These are phyloP conservation scores for Hibiscus syriacus DNA, from an alignment of 345 rosid species.

Conservation along the genomic window DNA sequence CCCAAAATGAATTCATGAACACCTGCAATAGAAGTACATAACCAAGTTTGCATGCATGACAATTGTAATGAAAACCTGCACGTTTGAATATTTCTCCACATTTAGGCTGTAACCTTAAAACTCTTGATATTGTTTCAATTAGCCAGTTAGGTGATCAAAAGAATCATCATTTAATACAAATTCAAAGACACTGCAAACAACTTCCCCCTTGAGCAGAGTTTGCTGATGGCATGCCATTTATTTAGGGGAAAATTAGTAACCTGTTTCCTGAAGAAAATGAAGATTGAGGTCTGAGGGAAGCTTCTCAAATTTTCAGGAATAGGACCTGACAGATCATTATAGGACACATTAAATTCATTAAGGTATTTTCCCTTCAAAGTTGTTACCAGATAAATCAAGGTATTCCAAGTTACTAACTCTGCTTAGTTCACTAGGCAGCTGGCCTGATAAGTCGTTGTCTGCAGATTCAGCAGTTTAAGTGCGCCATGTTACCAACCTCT, in stretches of 20 bases:
- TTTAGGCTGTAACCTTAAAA: too few relatives aligned
- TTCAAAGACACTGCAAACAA: too few relatives aligned
- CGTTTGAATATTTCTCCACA: too few relatives aligned
- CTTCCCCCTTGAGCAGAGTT: conserved; percentile 9
- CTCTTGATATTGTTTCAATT: too few relatives aligned
- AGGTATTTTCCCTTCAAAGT: conserved; percentile 58
- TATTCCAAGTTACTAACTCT: conserved; percentile 53
- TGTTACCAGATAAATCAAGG: conserved; percentile 76
- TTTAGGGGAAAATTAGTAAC: conserved; percentile 32
- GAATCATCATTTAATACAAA: too few relatives aligned
- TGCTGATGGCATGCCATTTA: conserved; percentile 14
- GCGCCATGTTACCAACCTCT: conserved; percentile 52
- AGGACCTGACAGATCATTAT: conserved; percentile 64
- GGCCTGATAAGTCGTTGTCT: conserved; percentile 51
- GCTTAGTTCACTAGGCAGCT: conserved; percentile 59
- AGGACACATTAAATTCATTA: conserved; percentile 58
- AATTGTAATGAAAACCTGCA: background rate
- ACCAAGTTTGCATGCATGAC: background rate
- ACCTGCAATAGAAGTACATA: background rate
- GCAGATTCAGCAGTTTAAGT: conserved; percentile 55
- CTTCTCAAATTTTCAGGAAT: conserved; percentile 33
- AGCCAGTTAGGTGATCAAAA: too few relatives aligned
- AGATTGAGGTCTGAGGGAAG: conserved; percentile 38
- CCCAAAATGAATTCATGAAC: background rate
- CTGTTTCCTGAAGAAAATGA: conserved; percentile 74